phyloP scores from a whole-genome alignment of 2,329 filamentous ascomycete species.

The Venturia aucupariae region DNA sequence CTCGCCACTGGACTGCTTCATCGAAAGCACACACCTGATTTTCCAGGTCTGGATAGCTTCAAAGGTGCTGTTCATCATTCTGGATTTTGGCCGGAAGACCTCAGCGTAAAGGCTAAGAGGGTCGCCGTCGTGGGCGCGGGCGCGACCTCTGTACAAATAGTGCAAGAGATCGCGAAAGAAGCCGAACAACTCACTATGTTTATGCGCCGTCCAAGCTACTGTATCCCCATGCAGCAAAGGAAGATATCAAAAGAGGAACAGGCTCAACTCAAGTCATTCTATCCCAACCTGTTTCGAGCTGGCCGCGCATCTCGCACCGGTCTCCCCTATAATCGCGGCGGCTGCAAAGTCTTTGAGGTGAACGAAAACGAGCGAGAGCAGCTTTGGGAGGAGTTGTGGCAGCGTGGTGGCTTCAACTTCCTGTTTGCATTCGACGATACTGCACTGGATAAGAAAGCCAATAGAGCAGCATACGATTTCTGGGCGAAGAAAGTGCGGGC shows the following conservation, averaged over 20 bases:
- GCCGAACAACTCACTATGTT: conserved; percentile 17
- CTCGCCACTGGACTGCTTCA: conserved; percentile 52
- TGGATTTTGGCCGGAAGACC: conserved; percentile 1
- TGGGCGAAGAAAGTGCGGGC: conserved; percentile 20
- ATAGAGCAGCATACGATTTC: conserved; percentile 22
- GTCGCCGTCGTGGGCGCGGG: conserved; percentile 27
- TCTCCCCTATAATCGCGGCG: not conserved
- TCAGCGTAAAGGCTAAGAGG: conserved; percentile 20
- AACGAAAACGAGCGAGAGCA: conserved; percentile 15
- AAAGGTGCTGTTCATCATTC: conserved; percentile 12
- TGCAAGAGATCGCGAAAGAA: conserved; percentile 29
- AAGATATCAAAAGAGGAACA: conserved; percentile 10
- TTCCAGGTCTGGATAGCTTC: conserved; percentile 8
- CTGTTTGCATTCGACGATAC: conserved; percentile 22
- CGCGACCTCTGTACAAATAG: conserved; percentile 27
- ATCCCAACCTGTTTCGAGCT: conserved; percentile 3
- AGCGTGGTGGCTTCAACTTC: conserved; percentile 24
- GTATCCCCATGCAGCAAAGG: conserved; percentile 6
- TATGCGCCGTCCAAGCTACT: conserved; percentile 5
- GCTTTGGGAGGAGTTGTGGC: conserved; percentile 17
- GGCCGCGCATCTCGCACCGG: not conserved
- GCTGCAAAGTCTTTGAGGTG: conserved; percentile 4
- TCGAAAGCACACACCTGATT: conserved; percentile 38
- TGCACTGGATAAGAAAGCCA: conserved; percentile 19
- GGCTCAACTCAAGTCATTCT: conserved; percentile 12